Base-by-base conservation (phyloP, 2,329 filamentous ascomycete species). In the Trichothecium sympodiale region DNA sequence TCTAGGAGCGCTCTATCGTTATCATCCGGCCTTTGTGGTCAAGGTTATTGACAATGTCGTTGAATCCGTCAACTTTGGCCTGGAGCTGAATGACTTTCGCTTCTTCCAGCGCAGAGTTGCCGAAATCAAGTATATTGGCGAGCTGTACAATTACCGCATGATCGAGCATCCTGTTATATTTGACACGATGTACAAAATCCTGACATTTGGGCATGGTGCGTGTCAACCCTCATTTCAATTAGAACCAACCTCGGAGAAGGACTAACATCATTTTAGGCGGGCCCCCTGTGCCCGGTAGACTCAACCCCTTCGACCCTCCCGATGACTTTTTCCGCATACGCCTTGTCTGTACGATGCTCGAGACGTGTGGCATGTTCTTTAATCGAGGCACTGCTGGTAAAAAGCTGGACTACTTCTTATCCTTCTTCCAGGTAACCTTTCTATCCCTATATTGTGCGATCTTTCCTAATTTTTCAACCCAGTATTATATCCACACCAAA, bases 291-390 rank as follows among this genome's bases (percentile, higher is more conserved):
- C 84, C 84, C 14, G 87, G 84, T 17, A 74, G 75, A 33, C 64
- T 83, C 38, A 94, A 83, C 47, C 69, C 75, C 1, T 72, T 95
- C 37, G 91, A 98, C 54, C 66, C 85, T 42, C 85, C 87, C 0
- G 91, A 96, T 53, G 93, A 98, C 52, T 96, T 83, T 60, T 98
- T 98, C 60, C 83, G 91, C 35, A 88, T 96, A 51, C 85, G 91
- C 9, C 69, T 98, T 26, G 80, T 93, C 20, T 83, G 87, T 44
- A 93, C 82, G 12, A 69, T 98, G 33, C 71, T 98, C 4, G 93
- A 98, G 59, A 95, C 88, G 1, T 96, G 89, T 46, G 91, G 93
- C 37, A 81, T 93, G 57, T 98, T 89, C 62, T 98, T 95, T 50
- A 91, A 91, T 56, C 82, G 89, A 48, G 91, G 93, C 7, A 78